A percentile compares a stretch with the other conserved stretches of the same genome.
These are phyloP conservation scores for Ustilago vetiveriae DNA, from an alignment of 1,284 basidiomycete species.

Conservation along the genomic window DNA sequence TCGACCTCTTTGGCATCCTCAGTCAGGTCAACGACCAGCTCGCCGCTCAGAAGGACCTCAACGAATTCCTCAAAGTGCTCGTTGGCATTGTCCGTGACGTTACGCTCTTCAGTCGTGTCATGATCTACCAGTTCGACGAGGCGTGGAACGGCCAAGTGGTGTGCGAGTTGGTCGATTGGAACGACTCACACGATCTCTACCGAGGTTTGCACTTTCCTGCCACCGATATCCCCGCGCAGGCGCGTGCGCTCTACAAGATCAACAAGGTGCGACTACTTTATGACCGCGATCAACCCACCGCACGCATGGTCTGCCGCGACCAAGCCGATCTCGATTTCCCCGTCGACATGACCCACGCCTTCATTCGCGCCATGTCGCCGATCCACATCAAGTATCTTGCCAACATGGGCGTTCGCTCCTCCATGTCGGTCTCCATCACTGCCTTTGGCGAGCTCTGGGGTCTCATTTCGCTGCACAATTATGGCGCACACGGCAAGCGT, in stretches of 20 bases:
- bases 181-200: conserved; percentile 80
- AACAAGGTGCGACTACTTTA: conserved; percentile 86
- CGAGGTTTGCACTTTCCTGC: conserved; percentile 77
- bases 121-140: conserved; percentile 86
- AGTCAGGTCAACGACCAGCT: conserved; percentile 87
- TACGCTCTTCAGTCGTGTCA: conserved; percentile 71
- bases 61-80: conserved; percentile 78
- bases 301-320: conserved; percentile 77
- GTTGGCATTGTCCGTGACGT: conserved; percentile 84
- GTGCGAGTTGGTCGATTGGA: conserved; percentile 85
- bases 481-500: conserved; percentile 80
- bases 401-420: conserved; percentile 67
- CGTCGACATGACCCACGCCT: conserved; percentile 87
- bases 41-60: conserved; percentile 76
- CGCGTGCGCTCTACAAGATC: conserved; percentile 72
- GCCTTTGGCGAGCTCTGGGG: conserved; percentile 87
- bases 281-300: conserved; percentile 79
- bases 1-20: conserved; percentile 71
- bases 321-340: conserved; percentile 77
- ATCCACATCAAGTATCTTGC: conserved; percentile 79
- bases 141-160: conserved; percentile 76
- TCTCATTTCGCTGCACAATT: conserved; percentile 83
- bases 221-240: conserved; percentile 73
- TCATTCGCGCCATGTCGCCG: conserved; percentile 86
- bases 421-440: conserved; percentile 75